Base-by-base conservation (phyloP, 2,329 filamentous ascomycete genomes). In the Helotiales sp. region DNA sequence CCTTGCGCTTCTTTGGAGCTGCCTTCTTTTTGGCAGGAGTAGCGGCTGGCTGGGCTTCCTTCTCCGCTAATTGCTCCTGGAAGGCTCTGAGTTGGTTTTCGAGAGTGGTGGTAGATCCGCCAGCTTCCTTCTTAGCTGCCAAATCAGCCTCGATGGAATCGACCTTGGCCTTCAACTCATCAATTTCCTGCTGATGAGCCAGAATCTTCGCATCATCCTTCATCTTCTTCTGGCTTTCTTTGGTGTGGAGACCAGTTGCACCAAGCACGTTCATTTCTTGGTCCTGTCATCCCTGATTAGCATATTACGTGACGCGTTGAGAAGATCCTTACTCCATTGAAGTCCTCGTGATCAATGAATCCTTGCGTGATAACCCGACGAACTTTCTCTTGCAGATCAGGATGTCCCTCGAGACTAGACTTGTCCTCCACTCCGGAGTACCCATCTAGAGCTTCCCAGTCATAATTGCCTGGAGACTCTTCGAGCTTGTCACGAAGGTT, bases 321-420 rank as follows among this genome's bases (percentile, higher is more conserved):
- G 24, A n/a, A 24, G 9, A 24, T 1, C 40, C 24, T 29, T 81
- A 96, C 92, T 12, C 91, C 91, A 31, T 88, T 93, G 85, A 91
- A 97, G 66, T 97, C 93, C 52, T 90, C 87, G 40, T 91, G 81
- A 65, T 89, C 88, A 66, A 98, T 88, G 67, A 95, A 90, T 24
- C 91, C 91, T 70, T 93, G 82, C 58, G 82, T 79, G 24, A 97
- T 73, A 52, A 89, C 90, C 46, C 81, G 82, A 51, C 82, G 79
- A 63, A 97, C 78, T 78, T 95, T 96, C 44, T 83, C 83, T 73
- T 93, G 85, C 1, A 84, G 67, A 1, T 91, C 87, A 0, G 79
- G 75, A 34, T 86, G 77, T 77, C 55, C 36, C 25, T 50, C 46
- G 1, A 71, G 54, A 52, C 49, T 64, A 53, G 56, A 60, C 62